Evolutionary conservation across 2,329 filamentous ascomycete species (phyloP), one percentile per base, ranked within the genome.

Genomic region (Parasarocladium wereldwijsianum): DNA sequence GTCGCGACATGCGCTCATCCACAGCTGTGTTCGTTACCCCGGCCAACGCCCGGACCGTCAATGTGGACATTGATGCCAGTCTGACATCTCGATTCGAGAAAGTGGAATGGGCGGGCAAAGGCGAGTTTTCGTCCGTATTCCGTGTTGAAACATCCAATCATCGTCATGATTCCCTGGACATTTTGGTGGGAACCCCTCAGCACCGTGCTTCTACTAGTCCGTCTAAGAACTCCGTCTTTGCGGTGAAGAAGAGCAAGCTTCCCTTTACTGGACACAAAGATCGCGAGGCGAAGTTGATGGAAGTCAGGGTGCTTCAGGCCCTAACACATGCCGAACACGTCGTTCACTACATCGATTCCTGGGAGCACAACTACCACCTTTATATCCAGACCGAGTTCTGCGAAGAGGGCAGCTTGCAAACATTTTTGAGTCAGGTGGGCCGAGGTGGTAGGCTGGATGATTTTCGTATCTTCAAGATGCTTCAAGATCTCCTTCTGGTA

Each of bases 371-470:
- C 40, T 70, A 70, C 33, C 76, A 87, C 46, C 68, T 98, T 8
- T 98, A 94, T 57, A 96, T 98, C 36, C 87, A 96, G 58, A 96
- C 87, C 0, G 90, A 98, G 47, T 96, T 77, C 49, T 98, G 90
- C 46, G 86, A 94, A 49, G 84, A 93, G 49, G 90, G 90, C 11
- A 93, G 83, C 36, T 60, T 98, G 24, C 80, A 92, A 48, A 67
- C 74, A 11, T 98, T 96, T 48, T 64, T 98, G 17, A 68, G 72
- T n/a, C 71, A 79, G 34, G 73, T 84, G 36, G 90, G 90, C 15
- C 67, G 77, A 36, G 84, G 81, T 48, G 86, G 84, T 26, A 72
- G 87, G 42, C 58, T 98, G 40, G 90, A 98, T 53, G 90, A 96
- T 51, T 98, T 98, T 57, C 73, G 90, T 37, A 94, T 96, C 52